A percentile compares a stretch with the other conserved stretches of the same genome.
phyloP scores from a whole-genome alignment of 2,329 filamentous ascomycete species.

The Botryotinia convoluta region DNA sequence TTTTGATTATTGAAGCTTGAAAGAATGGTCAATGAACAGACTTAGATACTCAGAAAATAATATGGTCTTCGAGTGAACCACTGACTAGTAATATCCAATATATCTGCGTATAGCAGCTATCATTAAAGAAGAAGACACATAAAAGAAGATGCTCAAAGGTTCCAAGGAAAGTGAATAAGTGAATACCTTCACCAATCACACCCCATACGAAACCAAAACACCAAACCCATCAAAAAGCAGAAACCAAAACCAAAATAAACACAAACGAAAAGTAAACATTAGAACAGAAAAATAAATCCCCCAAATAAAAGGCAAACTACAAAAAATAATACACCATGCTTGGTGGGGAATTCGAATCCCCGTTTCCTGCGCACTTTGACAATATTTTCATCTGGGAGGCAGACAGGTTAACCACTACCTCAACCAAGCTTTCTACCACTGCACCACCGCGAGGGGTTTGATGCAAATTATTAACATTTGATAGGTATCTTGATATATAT shows the following conservation, averaged over 20 bases:
- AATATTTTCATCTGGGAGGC: slow-evolving; percentile 10
- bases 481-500: not conserved
- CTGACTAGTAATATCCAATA: not conserved
- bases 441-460: not conserved
- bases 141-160: fast-evolving
- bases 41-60: not conserved
- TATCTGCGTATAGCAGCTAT: not conserved
- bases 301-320: fast-evolving
- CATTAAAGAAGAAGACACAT: not conserved
- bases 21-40: not conserved
- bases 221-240: not conserved
- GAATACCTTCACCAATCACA: slow-evolving; percentile 4
- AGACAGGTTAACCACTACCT: slow-evolving; percentile 22
- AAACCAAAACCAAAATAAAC: not conserved
- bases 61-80: not conserved
- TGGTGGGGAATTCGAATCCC: slow-evolving; percentile 20
- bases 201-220: not conserved
- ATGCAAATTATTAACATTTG: not conserved
- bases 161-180: not conserved
- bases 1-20: not conserved
- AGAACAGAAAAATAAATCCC: not conserved
- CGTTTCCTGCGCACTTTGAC: slow-evolving; percentile 10
- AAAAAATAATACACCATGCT: slow-evolving; percentile 3
- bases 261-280: not conserved
- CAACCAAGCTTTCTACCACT: slow-evolving; percentile 16